Conservation (phyloP, 1,284 basidiomycete genomes). For the Puccinia novopanici region DNA sequence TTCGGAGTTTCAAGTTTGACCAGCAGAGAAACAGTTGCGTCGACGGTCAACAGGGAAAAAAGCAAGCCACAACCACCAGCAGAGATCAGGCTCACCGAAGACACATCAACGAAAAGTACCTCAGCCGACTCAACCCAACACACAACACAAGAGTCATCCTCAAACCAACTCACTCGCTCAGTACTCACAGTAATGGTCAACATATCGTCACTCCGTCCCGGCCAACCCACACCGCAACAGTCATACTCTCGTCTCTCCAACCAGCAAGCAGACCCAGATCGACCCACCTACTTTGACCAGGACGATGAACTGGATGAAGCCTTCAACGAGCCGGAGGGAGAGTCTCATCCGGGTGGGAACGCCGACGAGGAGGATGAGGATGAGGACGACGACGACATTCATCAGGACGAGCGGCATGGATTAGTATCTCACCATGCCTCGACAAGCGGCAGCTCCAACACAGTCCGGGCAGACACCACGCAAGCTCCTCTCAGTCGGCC, state of each 20-base stretch:
- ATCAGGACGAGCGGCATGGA: slow-evolving; percentile 12
- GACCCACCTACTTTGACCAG: slow-evolving; percentile 21
- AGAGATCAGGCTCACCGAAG: too few relatives aligned
- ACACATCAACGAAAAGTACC: too few relatives aligned
- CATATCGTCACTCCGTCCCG: background rate
- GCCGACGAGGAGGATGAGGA: slow-evolving; percentile 21
- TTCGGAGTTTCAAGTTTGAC: too few relatives aligned
- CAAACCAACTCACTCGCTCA: background rate
- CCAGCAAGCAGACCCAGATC: background rate
- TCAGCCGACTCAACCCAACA: too few relatives aligned
- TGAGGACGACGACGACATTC: background rate
- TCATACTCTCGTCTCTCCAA: background rate
- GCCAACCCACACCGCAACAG: background rate
- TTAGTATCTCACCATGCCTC: slow-evolving; percentile 4
- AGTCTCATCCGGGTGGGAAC: background rate
- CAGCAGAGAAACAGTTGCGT: too few relatives aligned
- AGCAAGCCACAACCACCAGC: too few relatives aligned
- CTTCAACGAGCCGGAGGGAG: slow-evolving; percentile 35
- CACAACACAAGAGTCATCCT: too few relatives aligned
- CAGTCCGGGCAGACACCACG: background rate
- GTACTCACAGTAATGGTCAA: background rate
- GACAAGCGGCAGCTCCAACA: slow-evolving; percentile 15
- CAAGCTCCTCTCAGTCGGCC: background rate
- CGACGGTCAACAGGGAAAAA: too few relatives aligned
- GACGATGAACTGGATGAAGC: slow-evolving; percentile 49